These are phyloP conservation scores for Allium sativum DNA, from an alignment of 106 monocot genomes.

Conservation along the genomic window DNA sequence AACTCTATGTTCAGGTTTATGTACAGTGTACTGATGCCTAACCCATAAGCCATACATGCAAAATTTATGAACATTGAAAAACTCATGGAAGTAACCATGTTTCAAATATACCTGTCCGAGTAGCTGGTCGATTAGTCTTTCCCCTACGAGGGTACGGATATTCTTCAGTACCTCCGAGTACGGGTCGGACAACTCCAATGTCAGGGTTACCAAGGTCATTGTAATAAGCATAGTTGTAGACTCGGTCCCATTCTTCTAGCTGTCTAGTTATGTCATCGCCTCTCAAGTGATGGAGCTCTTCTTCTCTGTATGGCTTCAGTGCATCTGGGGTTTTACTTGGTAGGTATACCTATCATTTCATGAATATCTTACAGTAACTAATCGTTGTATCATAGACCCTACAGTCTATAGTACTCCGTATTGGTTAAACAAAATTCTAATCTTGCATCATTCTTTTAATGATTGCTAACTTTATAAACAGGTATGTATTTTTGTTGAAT, in stretches of 20 bases:
- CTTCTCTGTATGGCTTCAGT: conserved; percentile 8
- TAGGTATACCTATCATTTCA: conserved; percentile 1
- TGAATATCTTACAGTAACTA: too few relatives aligned
- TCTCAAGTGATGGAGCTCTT: conserved; percentile 37
- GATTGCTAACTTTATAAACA: too few relatives aligned
- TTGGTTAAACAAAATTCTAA: too few relatives aligned
- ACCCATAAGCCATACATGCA: too few relatives aligned
- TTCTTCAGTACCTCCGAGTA: conserved; percentile 44
- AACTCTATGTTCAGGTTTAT: too few relatives aligned
- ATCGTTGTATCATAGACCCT: too few relatives aligned
- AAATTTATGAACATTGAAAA: too few relatives aligned
- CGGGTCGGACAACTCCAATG: conserved; percentile 1
- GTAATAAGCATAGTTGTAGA: conserved; percentile 43
- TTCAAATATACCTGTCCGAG: conserved; percentile 17
- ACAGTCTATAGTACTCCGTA: too few relatives aligned
- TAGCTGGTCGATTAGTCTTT: conserved; percentile 34
- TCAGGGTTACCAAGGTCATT: conserved; percentile 72
- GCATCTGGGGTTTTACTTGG: background rate
- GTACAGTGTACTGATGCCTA: too few relatives aligned
- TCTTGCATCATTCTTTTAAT: too few relatives aligned
- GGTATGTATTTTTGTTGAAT: too few relatives aligned
- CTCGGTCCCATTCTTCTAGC: conserved; percentile 10
- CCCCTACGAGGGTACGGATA: conserved; percentile 71
- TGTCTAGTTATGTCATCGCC: conserved; percentile 6
- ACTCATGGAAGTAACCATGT: too few relatives aligned